Percentiles rank a stretch among this genome's conserved stretches.
phyloP scores from a whole-genome alignment of 208 protist species.

The Leishmania tarentolae region DNA sequence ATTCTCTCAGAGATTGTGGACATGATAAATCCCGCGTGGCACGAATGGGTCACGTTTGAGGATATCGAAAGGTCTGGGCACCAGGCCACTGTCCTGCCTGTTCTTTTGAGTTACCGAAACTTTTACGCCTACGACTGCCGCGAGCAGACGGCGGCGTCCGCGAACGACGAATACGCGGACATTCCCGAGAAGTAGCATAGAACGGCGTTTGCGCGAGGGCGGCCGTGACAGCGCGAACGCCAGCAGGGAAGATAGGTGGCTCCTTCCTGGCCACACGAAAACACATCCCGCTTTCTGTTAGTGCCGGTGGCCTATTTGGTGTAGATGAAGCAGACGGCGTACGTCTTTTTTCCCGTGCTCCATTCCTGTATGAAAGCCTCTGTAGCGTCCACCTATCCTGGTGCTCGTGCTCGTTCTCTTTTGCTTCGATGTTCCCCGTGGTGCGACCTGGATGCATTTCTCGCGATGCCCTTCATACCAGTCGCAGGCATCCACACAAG shows the following conservation, averaged over 20 bases:
- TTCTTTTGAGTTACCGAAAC: slow-evolving; percentile 84
- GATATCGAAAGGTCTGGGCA: slow-evolving; percentile 83
- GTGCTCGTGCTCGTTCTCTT: not conserved
- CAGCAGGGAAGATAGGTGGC: not conserved
- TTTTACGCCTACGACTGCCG: slow-evolving; percentile 92
- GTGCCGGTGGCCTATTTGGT: not conserved
- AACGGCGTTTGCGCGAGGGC: not conserved
- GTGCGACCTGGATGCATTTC: not conserved
- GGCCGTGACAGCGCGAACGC: not conserved
- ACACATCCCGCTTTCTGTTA: not conserved
- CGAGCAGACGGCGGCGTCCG: slow-evolving; percentile 80
- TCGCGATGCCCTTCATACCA: not conserved
- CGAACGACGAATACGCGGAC: slow-evolving; percentile 75
- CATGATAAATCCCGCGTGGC: slow-evolving; percentile 91
- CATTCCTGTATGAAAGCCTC: not conserved
- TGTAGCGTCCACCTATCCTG: not conserved
- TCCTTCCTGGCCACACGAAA: not conserved
- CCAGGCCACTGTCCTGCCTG: slow-evolving; percentile 80
- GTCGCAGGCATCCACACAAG: not conserved
- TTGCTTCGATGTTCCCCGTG: not conserved
- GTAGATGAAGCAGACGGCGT: not conserved
- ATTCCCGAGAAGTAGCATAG: slow-evolving; percentile 16
- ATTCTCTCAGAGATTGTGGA: slow-evolving; percentile 90
- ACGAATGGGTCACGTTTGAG: slow-evolving; percentile 79
- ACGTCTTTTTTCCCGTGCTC: not conserved